Base-by-base conservation (phyloP, 2,329 filamentous ascomycete genomes). In the Claviceps africana region DNA sequence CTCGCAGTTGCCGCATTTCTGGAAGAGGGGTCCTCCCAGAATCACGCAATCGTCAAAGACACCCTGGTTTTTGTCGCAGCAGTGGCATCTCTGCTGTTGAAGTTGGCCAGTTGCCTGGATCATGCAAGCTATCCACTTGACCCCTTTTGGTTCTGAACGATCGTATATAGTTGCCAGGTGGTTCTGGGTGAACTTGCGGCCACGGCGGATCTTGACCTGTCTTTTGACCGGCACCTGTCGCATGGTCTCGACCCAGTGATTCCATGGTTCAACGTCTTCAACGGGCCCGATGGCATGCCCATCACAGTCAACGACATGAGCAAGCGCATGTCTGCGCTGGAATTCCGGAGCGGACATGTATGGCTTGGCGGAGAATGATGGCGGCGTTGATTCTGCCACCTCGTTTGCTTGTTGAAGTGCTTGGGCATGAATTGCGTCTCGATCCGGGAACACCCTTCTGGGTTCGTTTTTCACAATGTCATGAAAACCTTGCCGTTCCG, bases 1-100 rank as follows among this genome's bases (percentile, higher is more conserved):
- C 56, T 75, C 71, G 55, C 74, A 77, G 55, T 76, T 77, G 31
- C 72, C 74, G 53, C 74, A 77, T 30, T 71, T 70, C 3, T 68
- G 67, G 50, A 75, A 74, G 4, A 70, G 61, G 7, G 62, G 59
- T 4, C 65, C 68, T 5, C 67, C 68, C 15, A 73, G 60, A 25
- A 71, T 65, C 48, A 76, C 65, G 58, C 74, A 77, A 5, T 68
- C 64, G 1, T 68, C 66, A 56, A 74, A 77, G 0, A 68, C 67
- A 0, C 74, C 74, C 22, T 67, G 63, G 28, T 68, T 67, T 51
- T 65, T 70, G 1, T 67, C 59, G 51, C 74, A 77, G 1, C 65
- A 67, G 0, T 62, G 56, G 50, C 74, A 77, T 30, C 67, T 65
- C 21, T 62, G 59, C 0, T 58, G 55, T 52, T 73, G 71, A 3